Percentiles rank a stretch among this genome's conserved stretches.
Conservation (phyloP, 495 filamentous ascomycete genomes). For the Penicillium riverlandense region DNA sequence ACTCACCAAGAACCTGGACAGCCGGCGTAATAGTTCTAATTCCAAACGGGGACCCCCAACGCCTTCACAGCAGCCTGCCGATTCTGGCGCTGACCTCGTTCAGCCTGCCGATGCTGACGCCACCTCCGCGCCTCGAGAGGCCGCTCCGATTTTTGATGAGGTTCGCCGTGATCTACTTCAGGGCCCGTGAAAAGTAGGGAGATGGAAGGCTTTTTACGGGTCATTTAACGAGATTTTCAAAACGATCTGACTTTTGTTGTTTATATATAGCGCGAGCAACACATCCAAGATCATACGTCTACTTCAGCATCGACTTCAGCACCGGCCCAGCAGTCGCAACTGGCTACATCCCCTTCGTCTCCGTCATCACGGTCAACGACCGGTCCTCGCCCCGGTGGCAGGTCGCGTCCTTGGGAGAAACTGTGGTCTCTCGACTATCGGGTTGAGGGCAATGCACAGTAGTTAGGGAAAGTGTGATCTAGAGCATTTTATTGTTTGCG, state of each 20-base stretch:
- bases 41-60: constrained; percentile 58
- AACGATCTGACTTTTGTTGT: too few species aligned
- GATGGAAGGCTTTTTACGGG: constrained; percentile 16
- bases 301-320: constrained; percentile 1
- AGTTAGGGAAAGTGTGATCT: not conserved
- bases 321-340: not conserved
- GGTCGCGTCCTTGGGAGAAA: constrained; percentile 45
- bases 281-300: constrained; percentile 1
- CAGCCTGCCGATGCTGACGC: constrained; percentile 26
- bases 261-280: too few species aligned
- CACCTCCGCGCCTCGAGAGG: constrained; percentile 26
- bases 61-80: constrained; percentile 25
- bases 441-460: constrained; percentile 25
- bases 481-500: not conserved
- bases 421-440: constrained; percentile 46
- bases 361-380: constrained; percentile 16
- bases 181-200: constrained; percentile 36
- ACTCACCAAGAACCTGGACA: constrained; percentile 80
- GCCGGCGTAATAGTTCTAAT: constrained; percentile 75
- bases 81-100: constrained; percentile 30
- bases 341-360: constrained; percentile 1
- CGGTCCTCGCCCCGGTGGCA: constrained; percentile 14
- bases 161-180: constrained; percentile 42
- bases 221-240: not conserved
- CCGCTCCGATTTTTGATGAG: constrained; percentile 38